Conservation (phyloP, 2,329 filamentous ascomycete genomes). For the Pestalotiopsis sp. region DNA sequence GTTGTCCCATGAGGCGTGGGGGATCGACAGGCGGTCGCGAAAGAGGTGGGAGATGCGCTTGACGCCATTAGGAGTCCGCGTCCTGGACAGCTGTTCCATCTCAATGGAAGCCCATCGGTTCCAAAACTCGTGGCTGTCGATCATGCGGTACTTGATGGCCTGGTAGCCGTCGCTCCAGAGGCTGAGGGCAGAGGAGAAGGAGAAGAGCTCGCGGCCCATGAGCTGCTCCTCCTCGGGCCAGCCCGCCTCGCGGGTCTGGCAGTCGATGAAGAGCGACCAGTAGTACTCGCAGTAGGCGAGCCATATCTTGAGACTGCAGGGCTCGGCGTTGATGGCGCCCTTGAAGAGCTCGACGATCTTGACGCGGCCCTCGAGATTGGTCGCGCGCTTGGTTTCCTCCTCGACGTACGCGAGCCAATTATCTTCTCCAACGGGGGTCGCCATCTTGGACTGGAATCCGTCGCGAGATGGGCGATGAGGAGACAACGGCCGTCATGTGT, state of each 20-base stretch:
- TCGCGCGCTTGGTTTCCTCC: conserved; percentile 65
- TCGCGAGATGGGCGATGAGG: background rate
- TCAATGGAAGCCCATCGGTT: conserved; percentile 76
- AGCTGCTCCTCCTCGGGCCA: conserved; percentile 71
- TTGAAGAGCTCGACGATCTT: conserved; percentile 73
- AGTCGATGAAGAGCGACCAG: conserved; percentile 69
- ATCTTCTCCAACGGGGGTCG: conserved; percentile 71
- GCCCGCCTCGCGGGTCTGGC: conserved; percentile 56
- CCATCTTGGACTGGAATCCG: conserved; percentile 38
- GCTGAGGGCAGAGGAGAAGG: conserved; percentile 65
- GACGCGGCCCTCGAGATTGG: conserved; percentile 68
- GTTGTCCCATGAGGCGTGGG: conserved; percentile 74
- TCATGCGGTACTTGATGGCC: conserved; percentile 72
- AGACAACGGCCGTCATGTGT: conserved; percentile 5
- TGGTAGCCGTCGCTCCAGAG: conserved; percentile 75
- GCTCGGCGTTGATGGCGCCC: conserved; percentile 70
- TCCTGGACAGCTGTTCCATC: conserved; percentile 65
- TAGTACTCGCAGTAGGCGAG: conserved; percentile 79
- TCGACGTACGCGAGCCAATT: conserved; percentile 78
- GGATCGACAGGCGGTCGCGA: conserved; percentile 69
- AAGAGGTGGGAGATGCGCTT: conserved; percentile 71
- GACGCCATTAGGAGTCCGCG: conserved; percentile 58
- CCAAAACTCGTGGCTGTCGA: conserved; percentile 80
- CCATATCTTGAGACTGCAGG: conserved; percentile 75
- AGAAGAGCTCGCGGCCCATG: conserved; percentile 73